Evolutionary conservation across 1,284 basidiomycete species (phyloP).

Genomic region (Fomitopsis schrenkii): DNA sequence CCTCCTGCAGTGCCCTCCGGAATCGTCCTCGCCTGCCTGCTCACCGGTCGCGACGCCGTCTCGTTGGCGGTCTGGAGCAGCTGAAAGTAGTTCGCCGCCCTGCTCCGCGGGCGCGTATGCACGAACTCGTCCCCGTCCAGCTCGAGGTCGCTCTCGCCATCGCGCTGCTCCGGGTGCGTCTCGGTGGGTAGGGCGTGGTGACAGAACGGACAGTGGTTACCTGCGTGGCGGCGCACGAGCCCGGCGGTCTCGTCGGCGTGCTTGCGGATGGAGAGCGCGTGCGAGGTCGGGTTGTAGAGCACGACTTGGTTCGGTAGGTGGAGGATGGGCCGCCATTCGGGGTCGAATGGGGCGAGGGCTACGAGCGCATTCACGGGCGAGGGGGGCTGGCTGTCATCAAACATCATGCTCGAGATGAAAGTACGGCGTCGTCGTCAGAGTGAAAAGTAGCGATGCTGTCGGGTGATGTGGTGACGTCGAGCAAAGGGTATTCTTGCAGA

Average conservation of each 20-base stretch:
- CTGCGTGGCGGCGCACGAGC: background rate
- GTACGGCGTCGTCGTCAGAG: background rate
- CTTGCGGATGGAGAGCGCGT: constrained; percentile 70
- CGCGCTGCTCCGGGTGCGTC: constrained; percentile 19
- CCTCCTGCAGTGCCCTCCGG: background rate
- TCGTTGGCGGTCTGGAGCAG: constrained; percentile 68
- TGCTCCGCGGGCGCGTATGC: constrained; percentile 28
- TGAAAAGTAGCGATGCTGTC: too few relatives aligned
- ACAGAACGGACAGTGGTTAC: constrained; percentile 63
- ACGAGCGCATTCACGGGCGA: constrained; percentile 19
- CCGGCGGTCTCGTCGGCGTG: constrained; percentile 16
- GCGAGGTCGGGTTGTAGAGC: constrained; percentile 82
- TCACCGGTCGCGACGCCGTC: constrained; percentile 52
- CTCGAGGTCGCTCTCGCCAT: constrained; percentile 18
- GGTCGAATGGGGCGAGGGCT: constrained; percentile 21
- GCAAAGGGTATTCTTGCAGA: too few relatives aligned
- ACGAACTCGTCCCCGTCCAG: constrained; percentile 13
- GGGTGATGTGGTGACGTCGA: too few relatives aligned
- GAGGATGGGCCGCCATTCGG: constrained; percentile 66
- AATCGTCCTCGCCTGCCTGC: constrained; percentile 28
- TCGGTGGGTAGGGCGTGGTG: constrained; percentile 47
- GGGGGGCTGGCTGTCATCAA: constrained; percentile 15
- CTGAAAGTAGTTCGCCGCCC: constrained; percentile 73
- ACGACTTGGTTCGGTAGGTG: constrained; percentile 84
- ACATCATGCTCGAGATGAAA: constrained; percentile 7